Conservation (phyloP, 345 rosid genomes). For the Euphorbia tirucalli region DNA sequence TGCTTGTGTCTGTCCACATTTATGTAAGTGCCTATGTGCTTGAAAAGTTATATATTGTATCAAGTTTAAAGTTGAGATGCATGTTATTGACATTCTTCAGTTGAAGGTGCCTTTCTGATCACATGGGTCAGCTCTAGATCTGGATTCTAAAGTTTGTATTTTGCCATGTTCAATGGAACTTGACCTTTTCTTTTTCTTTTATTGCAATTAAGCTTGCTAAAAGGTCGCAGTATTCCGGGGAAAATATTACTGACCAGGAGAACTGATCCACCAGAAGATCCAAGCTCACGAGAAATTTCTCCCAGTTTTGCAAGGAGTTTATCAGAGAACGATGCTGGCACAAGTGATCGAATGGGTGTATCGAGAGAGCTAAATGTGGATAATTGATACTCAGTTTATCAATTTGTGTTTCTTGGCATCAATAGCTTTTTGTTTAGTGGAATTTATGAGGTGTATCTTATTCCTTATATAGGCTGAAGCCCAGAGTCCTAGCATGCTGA, state of each 20-base stretch:
- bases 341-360: constrained; percentile 45
- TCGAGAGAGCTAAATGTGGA: constrained; percentile 43
- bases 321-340: constrained; percentile 69
- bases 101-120: background rate
- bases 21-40: background rate
- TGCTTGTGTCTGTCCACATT: background rate
- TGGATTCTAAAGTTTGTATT: background rate
- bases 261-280: constrained; percentile 55
- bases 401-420: background rate
- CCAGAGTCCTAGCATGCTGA: constrained; percentile 36
- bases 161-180: background rate
- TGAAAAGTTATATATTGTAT: background rate
- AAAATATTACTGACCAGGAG: constrained; percentile 80
- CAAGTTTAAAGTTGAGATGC: background rate
- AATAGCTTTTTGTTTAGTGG: background rate
- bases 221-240: constrained; percentile 91
- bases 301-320: constrained; percentile 65
- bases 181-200: background rate
- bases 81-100: background rate
- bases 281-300: constrained; percentile 42
- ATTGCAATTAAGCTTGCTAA: constrained; percentile 56
- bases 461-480: constrained; percentile 46
- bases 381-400: background rate
- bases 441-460: constrained; percentile 7
- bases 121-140: background rate